These are phyloP conservation scores for Rosa hybrid DNA, from an alignment of 331 rosid species.

Conservation along the genomic window DNA sequence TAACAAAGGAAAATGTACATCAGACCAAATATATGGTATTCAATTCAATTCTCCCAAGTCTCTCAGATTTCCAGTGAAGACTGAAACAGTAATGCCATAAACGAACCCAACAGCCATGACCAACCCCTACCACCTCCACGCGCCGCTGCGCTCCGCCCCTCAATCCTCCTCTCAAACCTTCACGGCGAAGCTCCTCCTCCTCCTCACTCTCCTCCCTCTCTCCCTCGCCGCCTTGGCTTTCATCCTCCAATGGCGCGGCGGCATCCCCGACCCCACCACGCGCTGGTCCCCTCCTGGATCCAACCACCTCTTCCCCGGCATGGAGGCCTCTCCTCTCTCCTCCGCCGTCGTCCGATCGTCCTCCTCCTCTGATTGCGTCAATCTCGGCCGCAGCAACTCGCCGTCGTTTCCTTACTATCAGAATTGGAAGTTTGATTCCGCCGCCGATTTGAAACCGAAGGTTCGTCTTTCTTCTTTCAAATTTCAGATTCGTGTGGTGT, in stretches of 20 bases:
- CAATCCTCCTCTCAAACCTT: conserved; percentile 47
- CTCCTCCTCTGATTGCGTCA: conserved; percentile 57
- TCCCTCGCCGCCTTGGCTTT: conserved; percentile 84
- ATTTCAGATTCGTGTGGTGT: conserved; percentile 14
- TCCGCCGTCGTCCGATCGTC: conserved; percentile 37
- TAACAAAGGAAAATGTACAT: no score
- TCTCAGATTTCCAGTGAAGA: no score
- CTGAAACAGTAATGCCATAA: no score
- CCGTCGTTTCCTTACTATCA: conserved; percentile 78
- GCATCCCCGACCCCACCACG: conserved; percentile 72
- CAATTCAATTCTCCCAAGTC: no score
- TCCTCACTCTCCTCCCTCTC: conserved; percentile 87
- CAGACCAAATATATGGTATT: no score
- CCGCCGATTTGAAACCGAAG: conserved; percentile 74
- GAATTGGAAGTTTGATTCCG: conserved; percentile 78
- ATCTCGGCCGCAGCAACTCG: conserved; percentile 63
- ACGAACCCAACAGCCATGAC: conserved; percentile 34
- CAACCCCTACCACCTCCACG: conserved; percentile 59
- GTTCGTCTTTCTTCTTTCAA: conserved; percentile 26
- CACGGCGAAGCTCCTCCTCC: conserved; percentile 70
- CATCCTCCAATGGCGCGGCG: conserved; percentile 98
- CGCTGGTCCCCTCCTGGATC: conserved; percentile 82
- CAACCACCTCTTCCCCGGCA: conserved; percentile 74
- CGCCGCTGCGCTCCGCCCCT: conserved; percentile 54
- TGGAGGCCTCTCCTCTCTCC: conserved; percentile 85